A percentile compares a stretch with the other conserved stretches of the same genome.
Evolutionary conservation across 768 basidiomycete genomes (phyloP).

Genomic region (Auricularia cornea): DNA sequence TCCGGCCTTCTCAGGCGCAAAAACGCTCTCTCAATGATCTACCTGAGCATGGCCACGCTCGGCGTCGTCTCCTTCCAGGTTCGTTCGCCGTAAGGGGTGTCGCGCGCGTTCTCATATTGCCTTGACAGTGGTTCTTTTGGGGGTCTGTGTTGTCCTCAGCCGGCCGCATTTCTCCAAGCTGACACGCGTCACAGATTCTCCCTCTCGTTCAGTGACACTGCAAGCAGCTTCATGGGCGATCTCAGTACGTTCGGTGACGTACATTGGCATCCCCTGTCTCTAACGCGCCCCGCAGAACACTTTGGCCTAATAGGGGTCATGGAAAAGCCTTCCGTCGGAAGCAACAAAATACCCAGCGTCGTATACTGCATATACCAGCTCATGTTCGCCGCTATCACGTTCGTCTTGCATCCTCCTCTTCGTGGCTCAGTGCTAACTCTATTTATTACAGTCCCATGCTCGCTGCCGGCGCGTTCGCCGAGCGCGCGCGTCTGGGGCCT

Average conservation of each 20-base stretch:
- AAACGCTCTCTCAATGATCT: constrained; percentile 92
- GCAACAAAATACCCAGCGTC: constrained; percentile 71
- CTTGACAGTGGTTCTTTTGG: constrained; percentile 75
- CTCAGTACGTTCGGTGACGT: constrained; percentile 24
- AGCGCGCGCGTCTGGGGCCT: constrained; percentile 77
- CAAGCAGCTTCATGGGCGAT: constrained; percentile 72
- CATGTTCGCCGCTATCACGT: constrained; percentile 77
- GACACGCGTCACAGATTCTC: constrained; percentile 41
- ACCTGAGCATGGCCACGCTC: constrained; percentile 63
- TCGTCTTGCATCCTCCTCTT: background rate
- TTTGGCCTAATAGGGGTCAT: constrained; percentile 71
- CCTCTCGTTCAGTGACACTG: constrained; percentile 79
- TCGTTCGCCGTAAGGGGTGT: background rate
- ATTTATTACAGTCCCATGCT: background rate
- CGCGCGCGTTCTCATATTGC: constrained; percentile 4
- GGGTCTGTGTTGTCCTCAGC: constrained; percentile 76
- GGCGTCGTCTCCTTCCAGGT: constrained; percentile 66
- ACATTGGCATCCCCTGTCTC: background rate
- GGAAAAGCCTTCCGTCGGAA: constrained; percentile 65
- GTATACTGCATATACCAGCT: constrained; percentile 83
- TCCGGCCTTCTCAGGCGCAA: constrained; percentile 86
- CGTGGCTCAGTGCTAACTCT: background rate
- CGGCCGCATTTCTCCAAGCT: constrained; percentile 13
- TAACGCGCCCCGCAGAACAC: constrained; percentile 29
- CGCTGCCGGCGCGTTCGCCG: constrained; percentile 48